phyloP scores from a whole-genome alignment of 805 yeast species.

The Pichia cabralensis region DNA sequence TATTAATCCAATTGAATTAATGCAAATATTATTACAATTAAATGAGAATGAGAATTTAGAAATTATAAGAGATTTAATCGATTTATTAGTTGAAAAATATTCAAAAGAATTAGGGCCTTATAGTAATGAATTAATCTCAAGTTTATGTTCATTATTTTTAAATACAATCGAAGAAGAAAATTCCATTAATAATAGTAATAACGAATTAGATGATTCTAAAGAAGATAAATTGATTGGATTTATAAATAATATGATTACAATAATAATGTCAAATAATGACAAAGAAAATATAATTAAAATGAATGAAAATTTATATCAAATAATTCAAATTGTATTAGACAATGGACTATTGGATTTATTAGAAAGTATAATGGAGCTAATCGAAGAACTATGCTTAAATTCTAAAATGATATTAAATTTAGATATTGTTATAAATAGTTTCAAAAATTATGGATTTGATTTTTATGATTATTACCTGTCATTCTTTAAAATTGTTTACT shows the following conservation, averaged over 20 bases:
- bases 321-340: constrained; percentile 54
- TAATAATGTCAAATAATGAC: constrained; percentile 71
- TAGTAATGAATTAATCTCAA: constrained; percentile 56
- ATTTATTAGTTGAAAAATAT: constrained; percentile 82
- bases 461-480: constrained; percentile 39
- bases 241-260: constrained; percentile 72
- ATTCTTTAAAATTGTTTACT: constrained; percentile 39
- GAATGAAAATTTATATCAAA: constrained; percentile 51
- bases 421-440: constrained; percentile 29
- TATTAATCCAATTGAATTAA: constrained; percentile 28
- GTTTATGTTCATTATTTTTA: constrained; percentile 65
- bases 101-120: constrained; percentile 84
- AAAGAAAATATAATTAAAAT: constrained; percentile 45
- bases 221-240: constrained; percentile 76
- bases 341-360: constrained; percentile 64
- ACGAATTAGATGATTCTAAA: constrained; percentile 39
- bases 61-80: constrained; percentile 79
- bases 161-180: constrained; percentile 39
- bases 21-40: constrained; percentile 63
- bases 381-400: constrained; percentile 57
- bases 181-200: constrained; percentile 9
- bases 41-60: constrained; percentile 77
- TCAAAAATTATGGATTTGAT: constrained; percentile 43
- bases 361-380: constrained; percentile 65
- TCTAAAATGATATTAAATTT: constrained; percentile 32